Evolutionary conservation across 2,329 filamentous ascomycete genomes (phyloP).

Genomic region (Aureobasidium sp.): DNA sequence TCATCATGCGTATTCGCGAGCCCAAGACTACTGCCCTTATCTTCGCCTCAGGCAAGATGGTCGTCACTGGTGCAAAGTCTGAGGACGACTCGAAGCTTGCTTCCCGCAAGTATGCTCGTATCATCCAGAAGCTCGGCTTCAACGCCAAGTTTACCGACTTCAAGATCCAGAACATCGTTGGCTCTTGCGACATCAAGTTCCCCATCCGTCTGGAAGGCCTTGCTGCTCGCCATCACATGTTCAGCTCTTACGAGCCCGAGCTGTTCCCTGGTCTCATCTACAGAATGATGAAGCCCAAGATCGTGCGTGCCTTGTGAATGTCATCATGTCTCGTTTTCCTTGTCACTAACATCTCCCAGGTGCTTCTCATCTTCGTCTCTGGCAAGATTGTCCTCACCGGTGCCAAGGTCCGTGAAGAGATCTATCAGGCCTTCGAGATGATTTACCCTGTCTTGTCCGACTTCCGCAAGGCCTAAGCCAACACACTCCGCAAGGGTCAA

Average conservation of each 20-base stretch:
- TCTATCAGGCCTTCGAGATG: constrained; percentile 93
- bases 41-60: constrained; percentile 99
- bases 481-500: background rate
- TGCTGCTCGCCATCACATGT: constrained; percentile 96
- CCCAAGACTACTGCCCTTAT: constrained; percentile 97
- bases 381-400: constrained; percentile 98
- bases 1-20: constrained; percentile 99
- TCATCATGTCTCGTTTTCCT: background rate
- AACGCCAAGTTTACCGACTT: constrained; percentile 99
- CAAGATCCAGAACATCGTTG: constrained; percentile 99
- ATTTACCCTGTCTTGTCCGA: constrained; percentile 86
- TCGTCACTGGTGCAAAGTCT: constrained; percentile 57
- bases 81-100: constrained; percentile 97
- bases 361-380: constrained; percentile 93
- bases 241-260: constrained; percentile 97
- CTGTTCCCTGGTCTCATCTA: constrained; percentile 99
- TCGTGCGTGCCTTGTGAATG: constrained; percentile 36
- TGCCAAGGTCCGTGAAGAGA: constrained; percentile 96
- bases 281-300: constrained; percentile 99
- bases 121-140: constrained; percentile 99
- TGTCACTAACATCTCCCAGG: constrained; percentile 33
- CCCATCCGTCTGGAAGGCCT: constrained; percentile 94
- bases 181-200: constrained; percentile 98
- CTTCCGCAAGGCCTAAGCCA: constrained; percentile 29
- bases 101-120: constrained; percentile 93